Evolutionary conservation across 805 yeast genomes (phyloP), one percentile per base, ranked within the genome.

Genomic region (Wickerhamiella vanderwaltii): DNA sequence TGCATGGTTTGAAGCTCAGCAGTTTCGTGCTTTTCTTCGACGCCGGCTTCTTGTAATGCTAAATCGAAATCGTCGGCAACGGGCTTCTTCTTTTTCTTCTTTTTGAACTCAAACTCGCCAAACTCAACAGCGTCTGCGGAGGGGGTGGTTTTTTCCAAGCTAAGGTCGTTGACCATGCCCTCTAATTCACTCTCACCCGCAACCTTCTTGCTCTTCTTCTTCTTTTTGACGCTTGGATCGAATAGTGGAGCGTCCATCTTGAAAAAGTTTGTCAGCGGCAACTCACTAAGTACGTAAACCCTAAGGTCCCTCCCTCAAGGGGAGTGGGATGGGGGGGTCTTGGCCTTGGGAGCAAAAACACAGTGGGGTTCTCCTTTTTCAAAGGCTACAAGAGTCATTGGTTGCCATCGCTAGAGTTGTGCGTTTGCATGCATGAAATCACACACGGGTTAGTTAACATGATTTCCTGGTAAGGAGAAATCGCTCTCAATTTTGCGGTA

Each of bases 31-130:
- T 45, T 40, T 24, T 73, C 80, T 45, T 75, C 73, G 37, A 86
- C 71, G 57, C 97, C 96, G 12, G 96, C 96, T 58, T 81, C 70
- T 59, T 84, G 94, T 54, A 88, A 70, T 56, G 83, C 83, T 58
- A 80, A 79, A 52, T 88, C 97, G 56, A 88, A 88, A 49, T 82
- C 95, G 53, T 77, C 75, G 19, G 78, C 74, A 39, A 71, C 82
- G 12, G 69, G 62, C 24, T 67, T 64, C 17, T 69, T 58, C 46
- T 72, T 60, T 73, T 76, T 77, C 75, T 86, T 86, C 69, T 80
- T 80, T 62, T 78, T 78, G 70, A 82, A 81, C 62, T 56, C 54
- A 50, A 57, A 58, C 45, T 58, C 62, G 35, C 41, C 41, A 43
- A 59, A 58, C 42, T 54, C 58, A 22, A 43, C 48, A 7, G 47